These are phyloP conservation scores for Rhodotorula glutinis DNA, from an alignment of 1,284 basidiomycete species.

Conservation along the genomic window DNA sequence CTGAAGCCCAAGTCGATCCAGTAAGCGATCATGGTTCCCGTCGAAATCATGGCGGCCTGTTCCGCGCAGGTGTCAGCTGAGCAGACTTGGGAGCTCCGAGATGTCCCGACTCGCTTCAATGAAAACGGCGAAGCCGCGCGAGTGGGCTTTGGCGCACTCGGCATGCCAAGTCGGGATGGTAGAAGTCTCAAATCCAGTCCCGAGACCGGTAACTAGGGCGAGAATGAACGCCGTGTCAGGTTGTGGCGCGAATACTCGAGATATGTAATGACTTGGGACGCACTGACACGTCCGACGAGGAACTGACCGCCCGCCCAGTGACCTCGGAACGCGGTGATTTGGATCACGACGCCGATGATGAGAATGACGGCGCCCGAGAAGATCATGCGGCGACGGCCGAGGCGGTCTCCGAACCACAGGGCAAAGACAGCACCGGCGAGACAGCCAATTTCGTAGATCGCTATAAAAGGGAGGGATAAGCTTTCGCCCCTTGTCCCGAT, in stretches of 20 bases:
- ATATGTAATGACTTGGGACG: no score
- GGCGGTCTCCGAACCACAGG: slow-evolving; percentile 20
- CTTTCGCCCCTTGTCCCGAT: no score
- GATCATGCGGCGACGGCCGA: slow-evolving; percentile 29
- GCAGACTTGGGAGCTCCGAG: background rate
- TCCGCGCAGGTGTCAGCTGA: background rate
- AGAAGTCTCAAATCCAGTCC: slow-evolving; percentile 52
- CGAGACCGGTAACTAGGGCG: slow-evolving; percentile 16
- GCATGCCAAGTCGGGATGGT: slow-evolving; percentile 60
- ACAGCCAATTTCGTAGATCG: slow-evolving; percentile 27
- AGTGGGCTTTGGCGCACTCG: slow-evolving; percentile 58
- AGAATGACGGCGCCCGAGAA: slow-evolving; percentile 44
- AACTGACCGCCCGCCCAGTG: slow-evolving; percentile 53
- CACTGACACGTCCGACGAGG: slow-evolving; percentile 54
- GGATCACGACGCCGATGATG: slow-evolving; percentile 54
- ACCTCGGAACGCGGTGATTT: slow-evolving; percentile 53
- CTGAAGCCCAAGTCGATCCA: slow-evolving; percentile 6
- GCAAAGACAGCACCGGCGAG: slow-evolving; percentile 23
- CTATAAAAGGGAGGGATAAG: no score
- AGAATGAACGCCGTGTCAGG: no score
- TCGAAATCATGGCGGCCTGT: slow-evolving; percentile 49
- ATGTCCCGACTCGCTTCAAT: slow-evolving; percentile 53
- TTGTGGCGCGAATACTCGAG: no score
- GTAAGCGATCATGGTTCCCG: slow-evolving; percentile 53
- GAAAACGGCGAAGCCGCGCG: slow-evolving; percentile 59